These are phyloP conservation scores for Pseudomonodictys pantanalensis DNA, from an alignment of 495 filamentous ascomycete genomes.

Conservation along the genomic window DNA sequence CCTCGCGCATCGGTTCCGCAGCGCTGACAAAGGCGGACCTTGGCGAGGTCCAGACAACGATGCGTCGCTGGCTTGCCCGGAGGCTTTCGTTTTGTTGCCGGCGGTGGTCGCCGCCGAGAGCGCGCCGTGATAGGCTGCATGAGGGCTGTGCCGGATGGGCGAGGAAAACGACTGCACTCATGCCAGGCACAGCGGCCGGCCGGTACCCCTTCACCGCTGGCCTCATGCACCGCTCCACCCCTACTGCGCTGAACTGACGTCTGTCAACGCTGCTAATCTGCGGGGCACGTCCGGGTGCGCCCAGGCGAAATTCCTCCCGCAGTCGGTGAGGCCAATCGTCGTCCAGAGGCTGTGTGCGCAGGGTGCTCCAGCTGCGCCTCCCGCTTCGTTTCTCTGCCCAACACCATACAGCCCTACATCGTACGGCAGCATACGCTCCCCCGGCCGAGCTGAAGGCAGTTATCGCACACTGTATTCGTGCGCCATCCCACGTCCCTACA, in stretches of 20 bases:
- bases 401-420: not conserved
- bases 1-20: not conserved
- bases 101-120: not conserved
- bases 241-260: slow-evolving; percentile 7
- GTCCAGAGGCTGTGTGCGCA: not conserved
- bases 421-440: not conserved
- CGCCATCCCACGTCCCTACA: too few species aligned
- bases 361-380: slow-evolving; percentile 15
- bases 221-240: not conserved
- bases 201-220: not conserved
- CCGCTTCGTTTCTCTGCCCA: slow-evolving; percentile 2
- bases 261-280: not conserved
- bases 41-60: not conserved
- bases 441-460: too few species aligned
- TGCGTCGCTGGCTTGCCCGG: not conserved
- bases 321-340: slow-evolving; percentile 6
- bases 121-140: not conserved
- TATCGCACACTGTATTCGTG: too few species aligned
- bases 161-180: not conserved
- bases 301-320: slow-evolving; percentile 9
- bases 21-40: not conserved
- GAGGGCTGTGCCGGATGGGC: not conserved
- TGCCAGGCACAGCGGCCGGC: not conserved
- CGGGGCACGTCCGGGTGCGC: not conserved
- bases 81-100: not conserved